Base-by-base conservation (phyloP, 2,329 filamentous ascomycete species). In the Sporothrix phasma region DNA sequence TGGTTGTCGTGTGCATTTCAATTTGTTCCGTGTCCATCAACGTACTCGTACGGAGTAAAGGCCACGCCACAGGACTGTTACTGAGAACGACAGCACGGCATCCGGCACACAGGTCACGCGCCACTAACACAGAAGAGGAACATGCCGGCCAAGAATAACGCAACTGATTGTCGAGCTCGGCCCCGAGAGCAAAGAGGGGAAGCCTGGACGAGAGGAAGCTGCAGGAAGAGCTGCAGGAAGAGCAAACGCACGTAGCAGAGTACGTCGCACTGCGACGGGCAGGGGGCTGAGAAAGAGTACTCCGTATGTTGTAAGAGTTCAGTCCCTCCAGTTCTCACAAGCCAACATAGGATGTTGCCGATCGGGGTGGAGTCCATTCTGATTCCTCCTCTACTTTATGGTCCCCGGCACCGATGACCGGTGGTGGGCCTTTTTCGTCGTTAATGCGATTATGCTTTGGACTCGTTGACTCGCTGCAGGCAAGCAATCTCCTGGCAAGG, bases 321-420 rank as follows among this genome's bases (percentile, higher is more conserved):
- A 39, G 34, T 39, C 10, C 34, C 34, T n/a, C 34, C n/a, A 39
- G 19, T 37, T 54, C 26, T 19, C 19, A 22, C 51, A 39, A 8
- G 24, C 31, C 31, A 54, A 37, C 37, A 39, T 5, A 37, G 31
- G 43, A 41, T 58, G 53, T 19, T 41, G 34, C 34, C 53, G 53
- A 58, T 41, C 53, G 53, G 51, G 53, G 53, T 29, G 53, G 53
- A 37, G 5, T 34, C n/a, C n/a, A n/a, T n/a, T 39, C 10, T 53
- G 19, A 11, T 41, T 31, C 31, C 29, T 37, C 31, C 29, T 41
- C 26, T 58, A 58, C 43, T 58, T 58, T 24, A 31, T 17, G 24
- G 15, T 17, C 39, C 39, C 37, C 24, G 56, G 56, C 56, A 59
- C 56, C 39, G 56, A 59, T 45, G 56, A 59, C 56, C 56, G 56